Conservation (phyloP, 2,329 filamentous ascomycete species). For the Magnaporthiopsis rhizophila region DNA sequence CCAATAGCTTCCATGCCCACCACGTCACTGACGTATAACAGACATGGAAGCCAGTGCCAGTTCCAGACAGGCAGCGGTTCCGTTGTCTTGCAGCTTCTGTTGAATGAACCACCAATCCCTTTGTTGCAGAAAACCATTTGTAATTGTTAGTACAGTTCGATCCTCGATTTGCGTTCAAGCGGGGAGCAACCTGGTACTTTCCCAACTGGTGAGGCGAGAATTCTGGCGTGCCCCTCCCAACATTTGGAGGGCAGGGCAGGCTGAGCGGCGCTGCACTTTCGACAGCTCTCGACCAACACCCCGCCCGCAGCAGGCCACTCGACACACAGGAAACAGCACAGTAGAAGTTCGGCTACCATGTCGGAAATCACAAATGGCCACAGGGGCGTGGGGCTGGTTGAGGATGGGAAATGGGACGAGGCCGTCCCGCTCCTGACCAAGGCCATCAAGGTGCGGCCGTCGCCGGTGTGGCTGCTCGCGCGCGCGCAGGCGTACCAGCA, state of each 20-base stretch:
- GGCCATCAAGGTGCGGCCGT: constrained; percentile 57
- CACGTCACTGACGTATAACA: neutral
- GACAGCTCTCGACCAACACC: neutral
- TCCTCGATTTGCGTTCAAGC: no score
- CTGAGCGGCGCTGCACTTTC: no score
- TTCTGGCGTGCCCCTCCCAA: no score
- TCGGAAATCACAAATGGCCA: constrained; percentile 42
- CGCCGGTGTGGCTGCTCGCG: constrained; percentile 72
- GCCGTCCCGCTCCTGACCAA: constrained; percentile 62
- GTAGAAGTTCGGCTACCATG: constrained; percentile 28
- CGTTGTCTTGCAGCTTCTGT: no score
- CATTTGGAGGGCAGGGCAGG: no score
- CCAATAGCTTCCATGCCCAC: neutral
- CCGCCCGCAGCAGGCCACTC: neutral
- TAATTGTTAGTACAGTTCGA: no score
- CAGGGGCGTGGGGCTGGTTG: constrained; percentile 58
- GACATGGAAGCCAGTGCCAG: no score
- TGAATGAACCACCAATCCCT: no score
- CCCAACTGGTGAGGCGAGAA: no score
- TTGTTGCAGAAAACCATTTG: no score
- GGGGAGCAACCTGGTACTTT: no score
- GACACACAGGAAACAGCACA: neutral
- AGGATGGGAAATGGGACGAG: constrained; percentile 52
- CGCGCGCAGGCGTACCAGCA: constrained; percentile 74
- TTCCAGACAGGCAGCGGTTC: no score